Conservation (phyloP, 805 yeast genomes). For the Saitoella complicata region DNA sequence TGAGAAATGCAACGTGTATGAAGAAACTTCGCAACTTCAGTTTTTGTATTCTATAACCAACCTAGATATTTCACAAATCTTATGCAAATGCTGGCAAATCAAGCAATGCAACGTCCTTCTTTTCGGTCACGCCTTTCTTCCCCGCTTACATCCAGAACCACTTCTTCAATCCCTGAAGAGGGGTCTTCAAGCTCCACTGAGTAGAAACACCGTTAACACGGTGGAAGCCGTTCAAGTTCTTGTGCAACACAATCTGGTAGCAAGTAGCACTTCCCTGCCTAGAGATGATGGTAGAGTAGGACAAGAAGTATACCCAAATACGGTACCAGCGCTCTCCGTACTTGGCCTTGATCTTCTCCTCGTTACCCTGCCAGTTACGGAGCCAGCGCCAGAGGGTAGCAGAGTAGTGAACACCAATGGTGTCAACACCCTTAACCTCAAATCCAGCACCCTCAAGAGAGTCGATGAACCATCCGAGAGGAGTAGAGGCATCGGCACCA, state of each 20-base stretch:
- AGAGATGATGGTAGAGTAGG: slow-evolving; percentile 64
- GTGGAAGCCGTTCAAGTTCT: slow-evolving; percentile 72
- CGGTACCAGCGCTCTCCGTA: slow-evolving; percentile 84
- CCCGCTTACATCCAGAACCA: background rate
- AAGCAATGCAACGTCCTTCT: too few relatives aligned
- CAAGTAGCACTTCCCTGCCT: slow-evolving; percentile 91
- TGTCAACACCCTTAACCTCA: slow-evolving; percentile 69
- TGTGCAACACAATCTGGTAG: slow-evolving; percentile 78
- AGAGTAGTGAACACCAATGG: slow-evolving; percentile 84
- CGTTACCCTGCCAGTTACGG: slow-evolving; percentile 80
- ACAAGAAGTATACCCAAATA: slow-evolving; percentile 84
- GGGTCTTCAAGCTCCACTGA: slow-evolving; percentile 47
- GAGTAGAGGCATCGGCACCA: slow-evolving; percentile 94
- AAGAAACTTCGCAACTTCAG: too few relatives aligned
- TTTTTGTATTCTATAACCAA: too few relatives aligned
- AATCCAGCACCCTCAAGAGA: slow-evolving; percentile 71
- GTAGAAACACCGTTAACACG: slow-evolving; percentile 65
- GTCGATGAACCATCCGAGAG: slow-evolving; percentile 66
- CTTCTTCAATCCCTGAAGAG: background rate
- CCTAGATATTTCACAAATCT: too few relatives aligned
- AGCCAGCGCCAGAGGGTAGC: slow-evolving; percentile 90
- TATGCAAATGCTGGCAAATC: too few relatives aligned
- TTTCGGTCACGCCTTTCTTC: too few relatives aligned
- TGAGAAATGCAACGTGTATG: too few relatives aligned
- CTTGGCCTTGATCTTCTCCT: slow-evolving; percentile 55